These are phyloP conservation scores for Globisporangium ultimum DNA, from an alignment of 352 stramenopile genomes.

Conservation along the genomic window DNA sequence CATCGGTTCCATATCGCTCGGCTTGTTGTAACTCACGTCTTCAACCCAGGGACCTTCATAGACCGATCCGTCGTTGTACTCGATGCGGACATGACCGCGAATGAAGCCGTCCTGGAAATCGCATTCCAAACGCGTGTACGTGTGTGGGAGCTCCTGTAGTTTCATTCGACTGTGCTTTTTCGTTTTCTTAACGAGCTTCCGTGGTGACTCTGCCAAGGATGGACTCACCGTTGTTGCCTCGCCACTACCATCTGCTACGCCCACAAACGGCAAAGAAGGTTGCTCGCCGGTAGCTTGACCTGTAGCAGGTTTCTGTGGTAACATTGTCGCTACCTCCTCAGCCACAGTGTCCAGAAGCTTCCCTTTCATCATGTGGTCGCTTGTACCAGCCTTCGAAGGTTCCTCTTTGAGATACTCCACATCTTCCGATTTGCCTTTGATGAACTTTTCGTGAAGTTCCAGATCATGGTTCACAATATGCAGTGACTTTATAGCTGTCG, in stretches of 20 bases:
- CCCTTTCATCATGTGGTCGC: neutral
- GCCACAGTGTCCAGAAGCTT: conserved; percentile 5
- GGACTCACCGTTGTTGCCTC: neutral
- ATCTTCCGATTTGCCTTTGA: conserved; percentile 57
- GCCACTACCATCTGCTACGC: too few relatives aligned
- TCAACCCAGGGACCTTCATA: conserved; percentile 84
- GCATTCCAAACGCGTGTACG: conserved; percentile 71
- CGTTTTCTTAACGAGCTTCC: neutral
- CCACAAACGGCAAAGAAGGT: neutral
- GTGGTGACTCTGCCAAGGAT: neutral
- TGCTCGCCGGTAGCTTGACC: conserved; percentile 4
- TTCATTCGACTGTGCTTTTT: conserved; percentile 14
- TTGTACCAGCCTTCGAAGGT: conserved; percentile 1
- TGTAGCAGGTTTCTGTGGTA: neutral
- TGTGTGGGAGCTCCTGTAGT: conserved; percentile 49
- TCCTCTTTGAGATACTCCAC: conserved; percentile 58
- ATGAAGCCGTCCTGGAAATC: conserved; percentile 68
- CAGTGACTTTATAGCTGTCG: conserved; percentile 42
- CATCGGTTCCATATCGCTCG: conserved; percentile 33
- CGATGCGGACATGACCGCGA: conserved; percentile 54
- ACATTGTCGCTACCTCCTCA: neutral
- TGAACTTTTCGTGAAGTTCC: conserved; percentile 60
- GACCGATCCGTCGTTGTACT: conserved; percentile 74
- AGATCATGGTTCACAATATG: conserved; percentile 77
- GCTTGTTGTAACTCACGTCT: conserved; percentile 48